Evolutionary conservation across 1,139 yeast species (phyloP).

Genomic region (Citeromyces hawaiiensis): DNA sequence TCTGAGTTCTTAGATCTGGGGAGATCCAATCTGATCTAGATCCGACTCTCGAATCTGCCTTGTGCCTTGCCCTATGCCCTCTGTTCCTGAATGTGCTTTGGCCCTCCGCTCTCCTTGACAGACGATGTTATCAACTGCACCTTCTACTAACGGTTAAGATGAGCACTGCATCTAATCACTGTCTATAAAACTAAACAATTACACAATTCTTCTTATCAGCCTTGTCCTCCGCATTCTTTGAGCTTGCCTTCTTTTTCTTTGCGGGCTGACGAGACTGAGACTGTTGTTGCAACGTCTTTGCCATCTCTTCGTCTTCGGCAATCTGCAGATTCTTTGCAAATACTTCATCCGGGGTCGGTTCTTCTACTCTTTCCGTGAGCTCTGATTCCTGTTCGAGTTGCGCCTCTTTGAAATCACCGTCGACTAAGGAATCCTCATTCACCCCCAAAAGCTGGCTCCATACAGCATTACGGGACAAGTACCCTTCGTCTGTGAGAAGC

Average conservation of each 20-base stretch:
- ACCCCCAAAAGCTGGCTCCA: constrained; percentile 69
- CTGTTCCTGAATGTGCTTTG: too few species aligned
- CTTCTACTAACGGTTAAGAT: too few species aligned
- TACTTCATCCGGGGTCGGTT: constrained; percentile 23
- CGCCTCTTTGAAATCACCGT: constrained; percentile 41
- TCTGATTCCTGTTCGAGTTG: constrained; percentile 5
- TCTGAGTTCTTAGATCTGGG: too few species aligned
- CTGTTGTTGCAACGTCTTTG: constrained; percentile 3
- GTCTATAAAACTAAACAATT: constrained; percentile 1
- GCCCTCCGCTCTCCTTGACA: too few species aligned
- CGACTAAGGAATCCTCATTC: constrained; percentile 49
- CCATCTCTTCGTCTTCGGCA: constrained; percentile 7
- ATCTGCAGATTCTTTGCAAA: constrained; percentile 36
- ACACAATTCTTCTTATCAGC: constrained; percentile 1
- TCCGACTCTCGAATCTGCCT: too few species aligned
- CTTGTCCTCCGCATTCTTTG: neutral
- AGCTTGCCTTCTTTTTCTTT: neutral
- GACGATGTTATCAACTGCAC: too few species aligned
- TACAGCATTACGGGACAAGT: constrained; percentile 35
- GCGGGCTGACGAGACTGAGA: neutral
- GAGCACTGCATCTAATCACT: too few species aligned
- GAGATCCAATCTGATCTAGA: too few species aligned
- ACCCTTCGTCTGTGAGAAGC: constrained; percentile 65
- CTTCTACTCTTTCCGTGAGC: constrained; percentile 3
- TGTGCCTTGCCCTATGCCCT: too few species aligned